Base-by-base conservation (phyloP, 2,329 filamentous ascomycete species). In the Stachybotrys chlorohalonatus region DNA sequence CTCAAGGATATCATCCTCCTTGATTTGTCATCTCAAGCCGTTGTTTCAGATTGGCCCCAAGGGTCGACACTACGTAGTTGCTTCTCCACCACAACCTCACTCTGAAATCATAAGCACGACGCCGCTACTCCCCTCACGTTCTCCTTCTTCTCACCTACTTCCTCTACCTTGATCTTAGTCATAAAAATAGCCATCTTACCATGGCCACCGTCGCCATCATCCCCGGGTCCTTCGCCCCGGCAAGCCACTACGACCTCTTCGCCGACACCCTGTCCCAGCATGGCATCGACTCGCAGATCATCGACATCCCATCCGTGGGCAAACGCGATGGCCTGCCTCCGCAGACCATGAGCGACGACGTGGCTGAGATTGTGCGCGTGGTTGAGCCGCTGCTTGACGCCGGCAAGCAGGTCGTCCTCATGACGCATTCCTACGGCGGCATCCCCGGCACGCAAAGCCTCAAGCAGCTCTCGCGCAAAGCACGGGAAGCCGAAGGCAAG, bases 351-450 rank as follows among this genome's bases (percentile, higher is more conserved):
- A 47, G 46, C 46, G 54, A 62, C 1, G 60, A 62, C 0, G 54
- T 53, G 0, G 9, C 51, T 0, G 51, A 11, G 0, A 62, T 62
- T 16, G 49, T 46, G 0, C 0, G 49, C 0, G 39, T 56, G 0
- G n/a, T 60, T 0, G 51, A 58, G 4, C 32, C 52, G 0, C 31
- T 11, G 0, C 32, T 62, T 0, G 51, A 47, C 0, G 11, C 55
- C 2, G 59, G 54, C 0, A 55, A 56, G 31, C n/a, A 52, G 5
- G 51, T 64, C 0, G 47, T 64, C 0, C 7, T 63, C 0, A 39
- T 64, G 0, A 61, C 57, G 9, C 63, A 65, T 30, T 63, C 60
- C 30, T 64, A 63, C n/a, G 68, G 67, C 5, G 69, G 68, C 1
- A 63, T 70, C 6, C 62, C 66, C 0, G 64, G 46, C 61, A 2